Base-by-base conservation (phyloP, 345 rosid genomes). In the Brassica napus region DNA sequence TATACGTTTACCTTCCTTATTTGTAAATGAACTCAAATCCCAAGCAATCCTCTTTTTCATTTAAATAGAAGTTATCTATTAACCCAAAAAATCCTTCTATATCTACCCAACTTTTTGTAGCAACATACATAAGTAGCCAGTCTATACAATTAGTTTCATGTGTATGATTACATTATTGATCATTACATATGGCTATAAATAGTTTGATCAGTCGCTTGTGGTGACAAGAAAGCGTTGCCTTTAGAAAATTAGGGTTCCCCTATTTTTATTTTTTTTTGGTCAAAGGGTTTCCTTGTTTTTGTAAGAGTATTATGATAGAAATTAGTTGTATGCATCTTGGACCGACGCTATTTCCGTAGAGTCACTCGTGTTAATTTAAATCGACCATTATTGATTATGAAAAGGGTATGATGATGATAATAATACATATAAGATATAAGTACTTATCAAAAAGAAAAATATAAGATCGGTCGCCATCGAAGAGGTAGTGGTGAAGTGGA, bases 391-490 rank as follows among this genome's bases (percentile, higher is more conserved):
- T 9, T 42, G 39, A 65, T 44, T 47, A 57, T 72, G 54, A 69
- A 78, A 24, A 59, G 15, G 35, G 59, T 54, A 49, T 49, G 57
- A 44, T 44, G n/a, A 44, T 44, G n/a, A 49, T 14, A 72, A 59
- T 42, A 65, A 71, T 64, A 77, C 32, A 71, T 44, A 35, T 63
- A 68, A 79, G 82, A 79, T 61, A 42, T 44, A 44, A 44, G 52
- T 44, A 44, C 52, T 44, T 11, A 3, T 44, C 49, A 2, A 42
- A 42, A 42, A 42, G 14, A 35, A 12, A 11, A 44, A 76, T 21
- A 59, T 76, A 65, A 78, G 82, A 78, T 57, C 66, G 68, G 82
- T 78, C 77, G 30, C 77, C 47, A 78, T 65, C 77, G 61, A 78
- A 72, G 67, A 32, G 82, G 72, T 72, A 72, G 82, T 78, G 82